These are phyloP conservation scores for Tuber umbilicatum DNA, from an alignment of 495 filamentous ascomycete species.

Conservation along the genomic window DNA sequence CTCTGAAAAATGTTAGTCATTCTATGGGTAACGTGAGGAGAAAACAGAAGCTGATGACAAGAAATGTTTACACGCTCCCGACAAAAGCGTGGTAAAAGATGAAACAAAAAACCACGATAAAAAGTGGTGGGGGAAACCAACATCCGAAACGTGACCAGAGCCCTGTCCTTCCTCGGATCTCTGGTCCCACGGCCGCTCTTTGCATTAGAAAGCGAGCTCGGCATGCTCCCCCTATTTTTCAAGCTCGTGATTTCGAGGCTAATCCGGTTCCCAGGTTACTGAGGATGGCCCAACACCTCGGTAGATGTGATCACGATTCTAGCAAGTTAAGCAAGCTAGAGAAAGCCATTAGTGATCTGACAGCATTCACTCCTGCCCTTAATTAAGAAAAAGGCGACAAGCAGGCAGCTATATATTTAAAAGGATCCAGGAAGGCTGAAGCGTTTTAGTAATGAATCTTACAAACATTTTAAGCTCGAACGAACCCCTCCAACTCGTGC, in stretches of 20 bases:
- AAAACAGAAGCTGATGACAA: not conserved
- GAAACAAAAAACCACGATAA: not conserved
- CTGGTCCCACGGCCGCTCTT: not conserved
- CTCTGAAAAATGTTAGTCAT: constrained; percentile 25
- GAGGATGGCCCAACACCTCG: constrained; percentile 1
- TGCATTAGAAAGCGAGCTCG: constrained; percentile 17
- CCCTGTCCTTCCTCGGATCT: constrained; percentile 16
- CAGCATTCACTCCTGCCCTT: not conserved
- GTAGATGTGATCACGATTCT: not conserved
- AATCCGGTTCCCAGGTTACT: constrained; percentile 1
- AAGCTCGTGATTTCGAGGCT: not conserved
- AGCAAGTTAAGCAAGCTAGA: not conserved
- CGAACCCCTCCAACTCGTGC: constrained; percentile 1
- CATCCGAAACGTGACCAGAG: constrained; percentile 38
- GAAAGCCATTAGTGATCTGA: not conserved
- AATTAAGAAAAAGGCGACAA: constrained; percentile 5
- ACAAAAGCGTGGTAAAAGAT: not conserved
- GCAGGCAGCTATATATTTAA: constrained; percentile 13
- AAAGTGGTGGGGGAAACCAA: constrained; percentile 23
- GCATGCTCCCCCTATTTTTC: constrained; percentile 13
- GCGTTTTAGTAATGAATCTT: constrained; percentile 7
- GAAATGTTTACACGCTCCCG: not conserved
- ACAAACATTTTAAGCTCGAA: constrained; percentile 28
- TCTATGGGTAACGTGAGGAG: constrained; percentile 2
- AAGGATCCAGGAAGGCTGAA: not conserved